Evolutionary conservation across 2,329 filamentous ascomycete genomes (phyloP).

Genomic region (Aspergillus candidus): DNA sequence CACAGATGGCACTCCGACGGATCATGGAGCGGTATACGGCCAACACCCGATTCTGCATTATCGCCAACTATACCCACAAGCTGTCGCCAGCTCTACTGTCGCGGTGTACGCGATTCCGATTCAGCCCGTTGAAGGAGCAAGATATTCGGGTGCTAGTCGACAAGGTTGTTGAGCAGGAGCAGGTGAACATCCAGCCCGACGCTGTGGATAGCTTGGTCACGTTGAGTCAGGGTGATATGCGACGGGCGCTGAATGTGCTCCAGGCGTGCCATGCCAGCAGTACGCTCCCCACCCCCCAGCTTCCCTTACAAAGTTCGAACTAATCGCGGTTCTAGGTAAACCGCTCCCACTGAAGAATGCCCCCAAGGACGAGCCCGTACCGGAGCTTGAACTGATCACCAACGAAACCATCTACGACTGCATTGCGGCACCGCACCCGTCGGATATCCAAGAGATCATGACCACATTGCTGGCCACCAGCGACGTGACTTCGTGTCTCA

Average conservation of each 20-base stretch:
- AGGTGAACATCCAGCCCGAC: constrained; percentile 72
- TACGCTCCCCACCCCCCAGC: constrained; percentile 34
- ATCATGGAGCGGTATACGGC: constrained; percentile 99
- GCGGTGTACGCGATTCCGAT: constrained; percentile 88
- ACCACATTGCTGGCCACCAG: constrained; percentile 74
- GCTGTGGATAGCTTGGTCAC: constrained; percentile 78
- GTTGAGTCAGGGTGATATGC: constrained; percentile 93
- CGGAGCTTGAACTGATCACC: constrained; percentile 78
- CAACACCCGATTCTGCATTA: constrained; percentile 96
- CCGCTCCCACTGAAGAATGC: constrained; percentile 58
- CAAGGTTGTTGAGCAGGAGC: constrained; percentile 80
- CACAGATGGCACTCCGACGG: constrained; percentile 90
- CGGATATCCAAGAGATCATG: constrained; percentile 78
- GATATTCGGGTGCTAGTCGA: constrained; percentile 85
- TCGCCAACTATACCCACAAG: constrained; percentile 98
- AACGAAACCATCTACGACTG: constrained; percentile 94
- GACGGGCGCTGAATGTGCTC: constrained; percentile 85
- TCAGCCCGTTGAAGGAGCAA: constrained; percentile 81
- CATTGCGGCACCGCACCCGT: constrained; percentile 88
- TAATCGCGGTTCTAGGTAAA: constrained; percentile 47
- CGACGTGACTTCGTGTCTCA: constrained; percentile 84
- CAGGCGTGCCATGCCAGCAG: constrained; percentile 95
- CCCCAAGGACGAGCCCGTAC: constrained; percentile 50
- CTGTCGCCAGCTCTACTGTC: constrained; percentile 88
- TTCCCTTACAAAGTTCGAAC: background rate